Percentiles rank a stretch among this genome's conserved stretches.
These are phyloP conservation scores for Ilyonectria mors-panacis DNA, from an alignment of 2,329 filamentous ascomycete genomes.

Conservation along the genomic window DNA sequence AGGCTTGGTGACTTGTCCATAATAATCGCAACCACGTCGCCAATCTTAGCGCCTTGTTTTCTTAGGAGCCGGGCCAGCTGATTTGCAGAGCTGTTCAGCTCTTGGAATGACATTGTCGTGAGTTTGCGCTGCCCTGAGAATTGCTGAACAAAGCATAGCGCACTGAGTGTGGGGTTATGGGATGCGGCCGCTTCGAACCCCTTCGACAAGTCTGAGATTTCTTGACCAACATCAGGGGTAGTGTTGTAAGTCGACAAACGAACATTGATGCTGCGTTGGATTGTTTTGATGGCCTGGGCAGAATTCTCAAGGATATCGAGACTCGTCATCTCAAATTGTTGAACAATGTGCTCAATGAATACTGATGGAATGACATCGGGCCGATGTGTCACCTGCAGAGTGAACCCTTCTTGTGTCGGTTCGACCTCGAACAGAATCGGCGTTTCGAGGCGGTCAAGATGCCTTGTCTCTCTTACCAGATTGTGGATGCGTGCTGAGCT, in stretches of 20 bases:
- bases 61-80: constrained; percentile 70
- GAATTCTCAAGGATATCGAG: constrained; percentile 49
- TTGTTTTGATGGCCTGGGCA: constrained; percentile 29
- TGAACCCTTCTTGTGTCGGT: constrained; percentile 64
- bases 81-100: constrained; percentile 77
- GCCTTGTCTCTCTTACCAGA: constrained; percentile 68
- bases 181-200: constrained; percentile 69
- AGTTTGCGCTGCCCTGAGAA: constrained; percentile 43
- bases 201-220: constrained; percentile 61
- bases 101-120: constrained; percentile 71
- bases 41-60: constrained; percentile 60
- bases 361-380: constrained; percentile 63
- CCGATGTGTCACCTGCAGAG: constrained; percentile 65
- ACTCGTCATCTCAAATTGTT: constrained; percentile 72
- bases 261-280: constrained; percentile 44
- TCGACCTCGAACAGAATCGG: constrained; percentile 83
- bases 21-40: constrained; percentile 78
- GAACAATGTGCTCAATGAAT: constrained; percentile 70
- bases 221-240: constrained; percentile 50
- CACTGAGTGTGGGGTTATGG: constrained; percentile 66
- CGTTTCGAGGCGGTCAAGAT: constrained; percentile 82
- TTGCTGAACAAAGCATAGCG: constrained; percentile 74
- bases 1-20: constrained; percentile 83
- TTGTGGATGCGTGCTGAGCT: constrained; percentile 51
- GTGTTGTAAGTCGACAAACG: constrained; percentile 66